phyloP scores from a whole-genome alignment of 2,329 filamentous ascomycete genomes.

The Claviceps digitariae region DNA sequence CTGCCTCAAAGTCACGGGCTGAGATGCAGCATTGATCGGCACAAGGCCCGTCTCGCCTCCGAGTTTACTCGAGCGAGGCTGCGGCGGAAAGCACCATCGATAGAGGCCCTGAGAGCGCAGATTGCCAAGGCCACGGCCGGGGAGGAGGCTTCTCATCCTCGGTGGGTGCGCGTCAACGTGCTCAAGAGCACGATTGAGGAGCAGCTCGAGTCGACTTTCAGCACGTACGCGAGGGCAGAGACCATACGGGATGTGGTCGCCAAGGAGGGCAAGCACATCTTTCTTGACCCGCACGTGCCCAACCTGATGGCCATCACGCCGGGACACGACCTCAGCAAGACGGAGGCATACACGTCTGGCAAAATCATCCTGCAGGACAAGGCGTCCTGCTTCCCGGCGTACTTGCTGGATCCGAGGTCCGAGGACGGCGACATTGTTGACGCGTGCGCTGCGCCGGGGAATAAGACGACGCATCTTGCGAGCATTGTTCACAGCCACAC shows the following conservation, averaged over 20 bases:
- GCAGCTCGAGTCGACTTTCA: conserved; percentile 65
- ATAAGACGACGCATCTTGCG: conserved; percentile 91
- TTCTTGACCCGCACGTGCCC: conserved; percentile 70
- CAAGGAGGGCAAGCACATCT: conserved; percentile 36
- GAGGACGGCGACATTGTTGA: conserved; percentile 73
- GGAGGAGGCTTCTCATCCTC: conserved; percentile 51
- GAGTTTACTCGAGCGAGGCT: conserved; percentile 75
- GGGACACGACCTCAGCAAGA: conserved; percentile 57
- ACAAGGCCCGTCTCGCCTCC: conserved; percentile 67
- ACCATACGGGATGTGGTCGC: conserved; percentile 43
- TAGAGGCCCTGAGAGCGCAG: conserved; percentile 50
- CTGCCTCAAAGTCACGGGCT: conserved; percentile 69
- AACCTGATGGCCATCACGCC: conserved; percentile 70
- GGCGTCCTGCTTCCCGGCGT: conserved; percentile 91
- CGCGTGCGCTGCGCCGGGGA: conserved; percentile 86
- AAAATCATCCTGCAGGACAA: conserved; percentile 89
- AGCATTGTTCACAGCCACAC: conserved; percentile 47
- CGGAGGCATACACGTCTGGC: conserved; percentile 59
- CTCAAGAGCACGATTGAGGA: conserved; percentile 56
- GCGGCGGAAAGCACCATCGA: conserved; percentile 51
- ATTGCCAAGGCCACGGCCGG: conserved; percentile 38
- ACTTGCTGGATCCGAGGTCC: conserved; percentile 57
- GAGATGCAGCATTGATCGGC: conserved; percentile 58
- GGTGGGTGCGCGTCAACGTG: conserved; percentile 84
- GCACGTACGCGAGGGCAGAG: conserved; percentile 41